phyloP scores from a whole-genome alignment of 1,284 basidiomycete species.

The Vanrija sp. region DNA sequence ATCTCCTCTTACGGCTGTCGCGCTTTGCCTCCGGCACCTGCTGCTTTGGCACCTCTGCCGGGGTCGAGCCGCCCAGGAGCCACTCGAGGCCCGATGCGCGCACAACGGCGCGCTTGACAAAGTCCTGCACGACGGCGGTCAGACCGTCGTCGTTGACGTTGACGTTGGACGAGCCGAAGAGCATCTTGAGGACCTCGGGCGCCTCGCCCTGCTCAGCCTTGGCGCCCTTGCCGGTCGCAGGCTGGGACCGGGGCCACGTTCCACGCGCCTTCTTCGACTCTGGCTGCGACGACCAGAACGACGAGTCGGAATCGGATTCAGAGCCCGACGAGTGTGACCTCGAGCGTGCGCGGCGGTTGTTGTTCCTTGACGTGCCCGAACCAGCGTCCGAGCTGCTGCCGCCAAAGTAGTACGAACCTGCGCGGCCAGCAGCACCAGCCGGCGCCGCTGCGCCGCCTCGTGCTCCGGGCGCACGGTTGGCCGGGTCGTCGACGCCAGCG shows the following conservation, averaged over 20 bases:
- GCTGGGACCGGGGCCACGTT: too few relatives aligned
- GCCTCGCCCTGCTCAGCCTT: neutral
- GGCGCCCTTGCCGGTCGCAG: too few relatives aligned
- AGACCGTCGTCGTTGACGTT: constrained; percentile 17
- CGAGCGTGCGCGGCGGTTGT: too few relatives aligned
- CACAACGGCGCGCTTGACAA: constrained; percentile 31
- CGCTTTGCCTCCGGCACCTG: constrained; percentile 11
- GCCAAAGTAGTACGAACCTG: too few relatives aligned
- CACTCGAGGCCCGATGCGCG: constrained; percentile 38
- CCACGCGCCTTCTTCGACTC: too few relatives aligned
- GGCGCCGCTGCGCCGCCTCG: neutral
- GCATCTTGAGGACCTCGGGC: constrained; percentile 7
- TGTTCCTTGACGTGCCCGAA: too few relatives aligned
- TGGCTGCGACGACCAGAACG: too few relatives aligned
- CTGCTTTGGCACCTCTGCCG: neutral
- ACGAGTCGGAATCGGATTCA: too few relatives aligned
- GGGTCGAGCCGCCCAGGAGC: constrained; percentile 19
- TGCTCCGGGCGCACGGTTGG: neutral
- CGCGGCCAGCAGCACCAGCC: neutral
- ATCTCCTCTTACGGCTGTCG: neutral
- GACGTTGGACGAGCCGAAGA: constrained; percentile 2
- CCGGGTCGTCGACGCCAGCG: constrained; percentile 20
- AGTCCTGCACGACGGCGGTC: constrained; percentile 31
- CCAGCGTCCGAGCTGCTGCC: too few relatives aligned
- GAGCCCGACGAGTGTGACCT: too few relatives aligned